These are phyloP conservation scores for Leishmania guyanensis DNA, from an alignment of 208 protist genomes.

Conservation along the genomic window DNA sequence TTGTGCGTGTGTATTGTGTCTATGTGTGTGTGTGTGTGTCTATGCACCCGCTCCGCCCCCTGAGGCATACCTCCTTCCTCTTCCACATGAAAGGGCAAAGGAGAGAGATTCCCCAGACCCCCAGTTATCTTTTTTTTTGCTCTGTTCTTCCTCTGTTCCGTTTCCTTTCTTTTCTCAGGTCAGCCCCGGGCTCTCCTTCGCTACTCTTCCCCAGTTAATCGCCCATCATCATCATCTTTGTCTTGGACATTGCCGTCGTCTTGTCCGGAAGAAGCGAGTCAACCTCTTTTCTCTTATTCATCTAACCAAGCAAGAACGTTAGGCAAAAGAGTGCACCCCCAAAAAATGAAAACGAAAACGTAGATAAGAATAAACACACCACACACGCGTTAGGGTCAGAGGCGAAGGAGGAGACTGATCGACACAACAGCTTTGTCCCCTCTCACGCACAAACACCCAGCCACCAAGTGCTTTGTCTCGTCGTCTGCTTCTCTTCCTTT, in stretches of 20 bases:
- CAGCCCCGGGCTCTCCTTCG: background rate
- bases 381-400: background rate
- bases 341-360: background rate
- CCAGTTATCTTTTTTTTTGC: background rate
- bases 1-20: background rate
- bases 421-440: background rate
- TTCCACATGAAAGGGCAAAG: background rate
- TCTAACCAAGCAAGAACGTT: background rate
- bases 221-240: background rate
- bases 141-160: constrained; percentile 9
- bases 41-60: background rate
- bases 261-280: background rate
- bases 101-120: background rate
- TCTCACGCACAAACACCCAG: background rate
- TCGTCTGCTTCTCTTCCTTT: background rate
- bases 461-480: background rate
- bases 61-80: background rate
- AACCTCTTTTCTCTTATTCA: background rate
- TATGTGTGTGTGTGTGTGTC: background rate
- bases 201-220: background rate
- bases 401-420: background rate
- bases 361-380: background rate
- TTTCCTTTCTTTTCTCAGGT: background rate
- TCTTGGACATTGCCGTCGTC: background rate
- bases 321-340: too few species aligned